A percentile compares a stretch with the other conserved stretches of the same genome.
Conservation (phyloP, 345 rosid genomes). For the Eucalyptus cladocalyx region DNA sequence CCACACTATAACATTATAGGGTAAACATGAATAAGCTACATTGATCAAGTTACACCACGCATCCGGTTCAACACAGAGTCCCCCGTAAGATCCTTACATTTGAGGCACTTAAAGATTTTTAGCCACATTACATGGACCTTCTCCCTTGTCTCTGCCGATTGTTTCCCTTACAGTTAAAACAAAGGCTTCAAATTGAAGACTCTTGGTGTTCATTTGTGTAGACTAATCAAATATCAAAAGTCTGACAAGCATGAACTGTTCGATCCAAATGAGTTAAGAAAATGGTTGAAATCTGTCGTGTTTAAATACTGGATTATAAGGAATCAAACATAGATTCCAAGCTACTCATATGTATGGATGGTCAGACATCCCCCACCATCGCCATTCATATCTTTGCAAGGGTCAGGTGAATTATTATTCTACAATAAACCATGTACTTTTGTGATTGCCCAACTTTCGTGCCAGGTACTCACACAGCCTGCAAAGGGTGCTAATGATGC, state of each 20-base stretch:
- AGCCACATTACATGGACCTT: not conserved
- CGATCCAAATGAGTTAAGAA: not conserved
- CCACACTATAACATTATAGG: not conserved
- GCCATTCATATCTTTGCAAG: not conserved
- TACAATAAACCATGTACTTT: not conserved
- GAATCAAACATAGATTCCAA: not conserved
- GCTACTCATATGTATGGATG: not conserved
- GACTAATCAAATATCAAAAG: not conserved
- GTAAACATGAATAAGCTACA: not conserved
- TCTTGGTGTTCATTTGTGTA: not conserved
- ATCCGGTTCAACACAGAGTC: not conserved
- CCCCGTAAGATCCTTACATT: not conserved
- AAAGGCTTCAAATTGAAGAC: not conserved
- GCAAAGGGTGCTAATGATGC: not conserved
- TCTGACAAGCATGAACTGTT: not conserved
- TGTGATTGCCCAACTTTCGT: not conserved
- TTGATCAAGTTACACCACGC: not conserved
- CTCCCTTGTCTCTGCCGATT: not conserved
- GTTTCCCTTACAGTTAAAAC: not conserved
- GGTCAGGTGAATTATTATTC: not conserved
- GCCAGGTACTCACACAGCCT: not conserved
- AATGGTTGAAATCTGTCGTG: not conserved
- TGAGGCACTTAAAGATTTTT: not conserved
- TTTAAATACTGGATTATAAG: not conserved
- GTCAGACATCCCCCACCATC: not conserved